Evolutionary conservation across 257 asterid genomes (phyloP).

Genomic region (Jacaranda mimosifolia): DNA sequence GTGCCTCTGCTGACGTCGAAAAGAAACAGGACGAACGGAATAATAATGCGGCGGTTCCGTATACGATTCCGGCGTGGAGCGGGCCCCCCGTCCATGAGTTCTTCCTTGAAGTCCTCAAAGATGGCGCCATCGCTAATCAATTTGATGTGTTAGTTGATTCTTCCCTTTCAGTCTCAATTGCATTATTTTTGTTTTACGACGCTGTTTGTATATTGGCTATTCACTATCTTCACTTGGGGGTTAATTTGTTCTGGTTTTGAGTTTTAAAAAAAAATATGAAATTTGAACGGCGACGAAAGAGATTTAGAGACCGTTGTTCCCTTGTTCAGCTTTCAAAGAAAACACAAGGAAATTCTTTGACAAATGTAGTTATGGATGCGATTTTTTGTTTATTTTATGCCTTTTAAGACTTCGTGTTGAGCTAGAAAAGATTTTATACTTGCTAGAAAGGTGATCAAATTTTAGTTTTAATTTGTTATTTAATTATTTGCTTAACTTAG

Average conservation of each 20-base stretch:
- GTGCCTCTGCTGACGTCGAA: slow-evolving; percentile 35
- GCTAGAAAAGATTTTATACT: slow-evolving; percentile 16
- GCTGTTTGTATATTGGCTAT: background rate
- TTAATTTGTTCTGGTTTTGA: background rate
- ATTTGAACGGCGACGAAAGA: background rate
- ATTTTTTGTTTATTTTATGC: background rate
- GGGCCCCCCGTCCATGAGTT: slow-evolving; percentile 73
- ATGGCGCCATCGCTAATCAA: slow-evolving; percentile 78
- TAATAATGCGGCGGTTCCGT: slow-evolving; percentile 61
- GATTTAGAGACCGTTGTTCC: background rate
- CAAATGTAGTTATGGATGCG: background rate
- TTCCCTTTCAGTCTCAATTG: background rate
- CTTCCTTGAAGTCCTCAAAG: slow-evolving; percentile 82
- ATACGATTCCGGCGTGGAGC: slow-evolving; percentile 84
- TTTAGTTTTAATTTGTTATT: slow-evolving; percentile 18
- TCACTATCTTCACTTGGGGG: background rate
- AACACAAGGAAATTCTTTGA: background rate
- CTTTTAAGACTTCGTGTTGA: background rate
- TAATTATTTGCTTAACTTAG: background rate
- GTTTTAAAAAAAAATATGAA: background rate
- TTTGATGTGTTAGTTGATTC: slow-evolving; percentile 70
- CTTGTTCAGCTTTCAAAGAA: background rate
- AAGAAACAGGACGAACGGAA: slow-evolving; percentile 46
- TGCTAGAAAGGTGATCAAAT: slow-evolving; percentile 8
- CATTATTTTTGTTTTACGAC: background rate